phyloP scores from a whole-genome alignment of 169 alveolate species.

The Plasmodium billcollinsi region DNA sequence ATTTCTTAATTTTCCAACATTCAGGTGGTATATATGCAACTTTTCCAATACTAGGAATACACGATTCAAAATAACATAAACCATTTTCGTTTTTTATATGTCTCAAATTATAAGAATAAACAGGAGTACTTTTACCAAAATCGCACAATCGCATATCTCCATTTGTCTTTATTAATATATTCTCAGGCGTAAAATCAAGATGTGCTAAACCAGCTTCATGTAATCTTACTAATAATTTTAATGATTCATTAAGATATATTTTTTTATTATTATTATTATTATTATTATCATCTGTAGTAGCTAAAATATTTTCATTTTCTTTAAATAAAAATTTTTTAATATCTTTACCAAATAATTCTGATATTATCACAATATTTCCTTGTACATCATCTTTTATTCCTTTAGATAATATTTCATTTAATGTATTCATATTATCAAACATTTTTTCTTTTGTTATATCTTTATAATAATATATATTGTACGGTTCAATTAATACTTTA shows the following conservation, averaged over 20 bases:
- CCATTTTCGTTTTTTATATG: slow-evolving; percentile 77
- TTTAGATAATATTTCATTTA: slow-evolving; percentile 39
- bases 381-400: slow-evolving; percentile 41
- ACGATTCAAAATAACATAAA: slow-evolving; percentile 79
- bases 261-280: slow-evolving; percentile 80
- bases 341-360: slow-evolving; percentile 82
- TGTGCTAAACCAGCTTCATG: slow-evolving; percentile 86
- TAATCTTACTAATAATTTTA: slow-evolving; percentile 75
- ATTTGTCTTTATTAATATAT: slow-evolving; percentile 80
- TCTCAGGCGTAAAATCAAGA: slow-evolving; percentile 87
- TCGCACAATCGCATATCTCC: slow-evolving; percentile 84
- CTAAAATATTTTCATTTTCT: slow-evolving; percentile 39
- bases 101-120: slow-evolving; percentile 78
- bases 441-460: neutral
- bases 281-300: slow-evolving; percentile 34
- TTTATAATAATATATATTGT: neutral
- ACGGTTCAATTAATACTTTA: slow-evolving; percentile 79
- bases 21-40: slow-evolving; percentile 90
- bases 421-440: slow-evolving; percentile 37
- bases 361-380: slow-evolving; percentile 78
- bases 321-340: slow-evolving; percentile 77
- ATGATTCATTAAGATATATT: slow-evolving; percentile 77
- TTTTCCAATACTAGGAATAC: slow-evolving; percentile 88
- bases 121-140: slow-evolving; percentile 85
- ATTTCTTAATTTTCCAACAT: slow-evolving; percentile 83